phyloP scores from a whole-genome alignment of 257 asterid genomes.

The Voacanga thouarsii region DNA sequence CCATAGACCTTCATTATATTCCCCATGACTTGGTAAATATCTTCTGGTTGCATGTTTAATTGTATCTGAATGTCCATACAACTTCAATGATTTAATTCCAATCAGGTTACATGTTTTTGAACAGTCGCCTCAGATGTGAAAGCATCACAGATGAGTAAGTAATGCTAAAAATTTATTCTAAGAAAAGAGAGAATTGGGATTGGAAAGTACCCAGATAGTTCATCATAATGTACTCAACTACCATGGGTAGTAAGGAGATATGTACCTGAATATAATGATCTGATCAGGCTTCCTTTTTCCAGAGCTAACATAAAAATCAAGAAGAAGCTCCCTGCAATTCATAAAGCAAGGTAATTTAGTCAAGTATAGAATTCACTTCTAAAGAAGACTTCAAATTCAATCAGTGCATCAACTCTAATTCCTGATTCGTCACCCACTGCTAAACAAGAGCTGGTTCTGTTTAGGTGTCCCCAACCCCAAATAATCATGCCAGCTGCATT shows the following conservation, averaged over 20 bases:
- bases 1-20: not conserved
- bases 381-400: not conserved
- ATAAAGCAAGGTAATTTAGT: not conserved
- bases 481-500: not conserved
- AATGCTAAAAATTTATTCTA: not conserved
- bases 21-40: not conserved
- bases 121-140: not conserved
- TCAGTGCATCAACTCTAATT: not conserved
- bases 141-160: not conserved
- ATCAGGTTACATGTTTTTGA: no score
- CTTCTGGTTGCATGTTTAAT: not conserved
- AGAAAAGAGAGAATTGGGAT: not conserved
- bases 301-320: conserved; percentile 72
- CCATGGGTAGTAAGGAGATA: not conserved
- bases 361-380: not conserved
- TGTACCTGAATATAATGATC: conserved; percentile 77
- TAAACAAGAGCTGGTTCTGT: not conserved
- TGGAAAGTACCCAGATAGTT: not conserved
- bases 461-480: not conserved
- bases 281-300: conserved; percentile 82
- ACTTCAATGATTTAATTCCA: not conserved
- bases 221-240: no score
- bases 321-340: conserved; percentile 58
- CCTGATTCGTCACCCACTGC: not conserved
- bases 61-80: not conserved